Base-by-base conservation (phyloP, 192 early-diverging fungal species). In the Podila epicladia region DNA sequence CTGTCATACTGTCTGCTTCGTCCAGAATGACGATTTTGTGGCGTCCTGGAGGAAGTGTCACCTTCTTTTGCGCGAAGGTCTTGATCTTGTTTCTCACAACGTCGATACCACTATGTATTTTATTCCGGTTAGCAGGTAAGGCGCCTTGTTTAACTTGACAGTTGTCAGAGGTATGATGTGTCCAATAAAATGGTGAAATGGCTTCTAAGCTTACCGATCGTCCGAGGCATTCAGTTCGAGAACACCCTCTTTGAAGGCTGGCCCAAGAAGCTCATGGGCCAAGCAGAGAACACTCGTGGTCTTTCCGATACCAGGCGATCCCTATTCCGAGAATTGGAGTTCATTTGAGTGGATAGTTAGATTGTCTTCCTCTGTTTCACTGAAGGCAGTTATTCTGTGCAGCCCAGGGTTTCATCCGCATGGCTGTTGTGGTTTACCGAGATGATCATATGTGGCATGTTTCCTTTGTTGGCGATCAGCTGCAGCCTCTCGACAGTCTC, bases 1-100 rank as follows among this genome's bases (percentile, higher is more conserved):
- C 85, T 12, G 97, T 98, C 98, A 99, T 98, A 82, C 95, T 97
- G 82, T 99, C 98, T n/a, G 96, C 98, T 86, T 99, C 98, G 82
- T 99, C 98, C 64, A 99, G 84, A 82, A 99, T 98, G 50, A 99
- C 87, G 72, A 96, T 89, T 83, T 96, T 96, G 82, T 94, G 93
- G 51, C 92, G 79, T 63, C 95, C 95, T 20, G 94, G 80, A 8
- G 96, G 95, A 49, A 99, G 83, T 1, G 96, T 98, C 19, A 99
- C 96, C 69, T 98, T 99, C 70, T 96, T 98, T 73, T 99, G 96
- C 12, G 98, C 98, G 92, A 99, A 99, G 85, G 94, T 93, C 76
- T 99, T 99, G 87, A 99, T 98, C 58, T 91, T 88, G 87, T 97
- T 97, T 58, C 98, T 89, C 17, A 99, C 97, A 20, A 98, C 95